Evolutionary conservation across 495 filamentous ascomycete species (phyloP), one percentile per base, ranked within the genome.

Genomic region (Penicillium dipodomyicola): DNA sequence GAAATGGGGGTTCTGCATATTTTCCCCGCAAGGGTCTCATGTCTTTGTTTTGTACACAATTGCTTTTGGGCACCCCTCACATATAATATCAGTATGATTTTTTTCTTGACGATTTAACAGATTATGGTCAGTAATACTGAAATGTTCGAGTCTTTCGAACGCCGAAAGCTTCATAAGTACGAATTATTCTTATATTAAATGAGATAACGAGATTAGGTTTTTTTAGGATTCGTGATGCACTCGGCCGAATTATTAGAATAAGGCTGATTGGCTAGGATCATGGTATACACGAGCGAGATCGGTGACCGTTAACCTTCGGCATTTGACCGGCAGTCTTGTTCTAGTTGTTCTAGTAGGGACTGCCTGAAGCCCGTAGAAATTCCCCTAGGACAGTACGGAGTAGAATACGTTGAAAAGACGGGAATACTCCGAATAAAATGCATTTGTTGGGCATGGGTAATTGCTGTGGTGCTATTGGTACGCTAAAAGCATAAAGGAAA

Each of bases 401-500:
- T 46, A 46, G 23, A 20, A 29, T 35, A 54, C 15, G 6, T 25
- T 29, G 30, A 41, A 46, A 27, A 12, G 14, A 23, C 30, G 19
- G 27, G 17, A 10, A 12, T 19, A 23, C 11, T 22, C 41, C 29
- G 41, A 46, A 42, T 6, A 22, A 35, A 37, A 45, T 45, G 8
- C 47, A 19, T 25, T 27, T 17, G 2, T 20, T 20, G n/a, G 30
- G 25, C 41, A 56, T 60, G 49, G 56, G 62, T 67, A 67, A 67
- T 64, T 45, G 56, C 53, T 32, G 53, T 45, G 39, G 29, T 53
- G 29, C 47, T 57, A 67, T 67, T 67, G 64, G 64, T 45, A 50
- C 35, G 17, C 25, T 57, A 43, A 43, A 29, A 19, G 12, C n/a
- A 17, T 39, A 6, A 17, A 39, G 17, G 23, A 43, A 8, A 29